These are phyloP conservation scores for Ophiostoma triangulosporum DNA, from an alignment of 2,329 filamentous ascomycete genomes.

Conservation along the genomic window DNA sequence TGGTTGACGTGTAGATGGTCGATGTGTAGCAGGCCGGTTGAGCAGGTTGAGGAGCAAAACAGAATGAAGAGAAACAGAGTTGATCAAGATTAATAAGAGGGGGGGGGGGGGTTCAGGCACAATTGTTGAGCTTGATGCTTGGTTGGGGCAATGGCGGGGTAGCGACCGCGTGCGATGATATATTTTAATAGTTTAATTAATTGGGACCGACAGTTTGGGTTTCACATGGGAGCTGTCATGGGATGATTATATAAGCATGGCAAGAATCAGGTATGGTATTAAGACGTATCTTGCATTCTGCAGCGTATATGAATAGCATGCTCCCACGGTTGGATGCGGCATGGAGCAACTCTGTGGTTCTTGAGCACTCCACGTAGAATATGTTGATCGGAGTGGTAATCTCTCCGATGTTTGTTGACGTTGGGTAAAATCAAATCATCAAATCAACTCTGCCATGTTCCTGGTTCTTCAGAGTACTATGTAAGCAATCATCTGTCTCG, in stretches of 20 bases:
- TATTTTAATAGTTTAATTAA: background rate
- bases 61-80: background rate
- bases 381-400: too few species aligned
- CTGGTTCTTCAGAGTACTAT: background rate
- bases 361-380: too few species aligned
- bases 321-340: too few species aligned
- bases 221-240: background rate
- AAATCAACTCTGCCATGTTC: too few species aligned
- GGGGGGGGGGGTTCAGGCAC: background rate
- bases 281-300: too few species aligned
- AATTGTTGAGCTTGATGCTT: slow-evolving; percentile 6
- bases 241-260: too few species aligned
- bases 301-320: too few species aligned
- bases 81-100: background rate
- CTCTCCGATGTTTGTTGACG: too few species aligned
- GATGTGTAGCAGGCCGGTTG: too few species aligned
- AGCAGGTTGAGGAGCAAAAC: background rate
- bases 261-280: too few species aligned
- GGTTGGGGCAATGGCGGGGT: slow-evolving; percentile 7
- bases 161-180: background rate
- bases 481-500: background rate
- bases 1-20: background rate
- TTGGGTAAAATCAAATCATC: too few species aligned
- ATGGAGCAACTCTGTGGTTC: too few species aligned
- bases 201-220: background rate